Evolutionary conservation across 768 basidiomycete species (phyloP), one percentile per base, ranked within the genome.

Genomic region (Naganishia vishniacii): DNA sequence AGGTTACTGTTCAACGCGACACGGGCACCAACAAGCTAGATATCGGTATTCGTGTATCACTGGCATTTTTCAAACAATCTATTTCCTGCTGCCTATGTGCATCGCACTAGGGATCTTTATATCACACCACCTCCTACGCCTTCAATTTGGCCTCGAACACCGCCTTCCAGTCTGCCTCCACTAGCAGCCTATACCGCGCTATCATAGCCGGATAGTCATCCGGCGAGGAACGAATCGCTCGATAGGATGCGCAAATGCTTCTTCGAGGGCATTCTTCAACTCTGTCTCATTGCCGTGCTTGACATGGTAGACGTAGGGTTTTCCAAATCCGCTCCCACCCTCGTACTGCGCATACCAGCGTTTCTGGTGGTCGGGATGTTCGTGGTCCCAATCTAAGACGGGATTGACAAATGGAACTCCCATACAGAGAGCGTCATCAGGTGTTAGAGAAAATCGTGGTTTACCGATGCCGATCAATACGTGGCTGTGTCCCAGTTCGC

Each of bases 371-470:
- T 71, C 62, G 0, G 71, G 73, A 28, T 75, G 37, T 1, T 65
- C 40, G 2, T 46, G 16, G 62, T 73, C 67, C 69, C 71, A 72
- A 4, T 64, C 42, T 13, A 47, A 47, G 58, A 77, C 66, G 3
- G 75, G 72, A 58, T 75, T 75, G 65, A 77, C 69, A 63, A 77
- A 77, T 1, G 75, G 75, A 4, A 75, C 58, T 13, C 70, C 68
- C 37, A 72, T 51, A 49, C 70, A 71, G 4, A 71, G 48, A 12
- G 61, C 70, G 37, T 71, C 70, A 48, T 67, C 68, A 1, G 70
- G 68, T 61, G 53, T 65, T 9, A 68, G 70, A 2, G 65, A 67
- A 26, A 68, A 34, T 4, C 13, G 20, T 18, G 70, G 70, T 31
- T 42, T 45, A 16, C 70, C 70, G 20, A 67, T 62, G 3, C 70